Evolutionary conservation across 164 flowering plant species (phyloP).

Genomic region (Vitis riparia): DNA sequence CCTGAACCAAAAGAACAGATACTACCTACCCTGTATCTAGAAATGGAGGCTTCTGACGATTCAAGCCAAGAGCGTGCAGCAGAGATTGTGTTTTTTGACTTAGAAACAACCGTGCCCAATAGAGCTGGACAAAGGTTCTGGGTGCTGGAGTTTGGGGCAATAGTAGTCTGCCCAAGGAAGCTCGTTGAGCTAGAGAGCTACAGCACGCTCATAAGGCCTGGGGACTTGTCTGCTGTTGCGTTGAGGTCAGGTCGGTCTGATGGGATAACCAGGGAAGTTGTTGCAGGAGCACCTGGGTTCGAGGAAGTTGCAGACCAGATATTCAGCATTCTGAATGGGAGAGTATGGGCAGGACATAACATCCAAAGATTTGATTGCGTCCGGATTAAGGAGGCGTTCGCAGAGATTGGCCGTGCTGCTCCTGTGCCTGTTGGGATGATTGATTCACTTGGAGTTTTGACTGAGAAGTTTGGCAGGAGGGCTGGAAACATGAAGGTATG

Average conservation of each 20-base stretch:
- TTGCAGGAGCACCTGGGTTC: conserved; percentile 63
- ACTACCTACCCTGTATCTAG: neutral
- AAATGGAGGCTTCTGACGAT: conserved; percentile 13
- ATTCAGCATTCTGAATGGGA: conserved; percentile 65
- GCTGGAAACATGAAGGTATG: conserved; percentile 92
- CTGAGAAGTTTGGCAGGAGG: conserved; percentile 74
- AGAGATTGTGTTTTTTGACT: conserved; percentile 84
- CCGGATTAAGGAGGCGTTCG: conserved; percentile 77
- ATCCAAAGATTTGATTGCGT: conserved; percentile 74
- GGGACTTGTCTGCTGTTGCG: conserved; percentile 61
- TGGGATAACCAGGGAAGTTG: conserved; percentile 66
- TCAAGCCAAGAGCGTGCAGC: conserved; percentile 16
- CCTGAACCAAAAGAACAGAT: neutral
- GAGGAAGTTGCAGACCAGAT: conserved; percentile 78
- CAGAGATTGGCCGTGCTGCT: conserved; percentile 50
- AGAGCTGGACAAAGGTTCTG: conserved; percentile 54
- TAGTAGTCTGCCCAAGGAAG: conserved; percentile 71
- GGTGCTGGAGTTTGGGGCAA: conserved; percentile 87
- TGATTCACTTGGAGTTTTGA: conserved; percentile 70
- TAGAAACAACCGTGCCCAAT: conserved; percentile 83
- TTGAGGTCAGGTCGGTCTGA: conserved; percentile 46
- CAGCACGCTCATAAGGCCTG: conserved; percentile 75
- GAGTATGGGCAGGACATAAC: conserved; percentile 92
- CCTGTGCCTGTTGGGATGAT: conserved; percentile 69
- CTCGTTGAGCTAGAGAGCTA: conserved; percentile 77